Percentiles rank a stretch among this genome's conserved stretches.
Conservation (phyloP, 2,329 filamentous ascomycete species). For the Mollisia scopiformis region DNA sequence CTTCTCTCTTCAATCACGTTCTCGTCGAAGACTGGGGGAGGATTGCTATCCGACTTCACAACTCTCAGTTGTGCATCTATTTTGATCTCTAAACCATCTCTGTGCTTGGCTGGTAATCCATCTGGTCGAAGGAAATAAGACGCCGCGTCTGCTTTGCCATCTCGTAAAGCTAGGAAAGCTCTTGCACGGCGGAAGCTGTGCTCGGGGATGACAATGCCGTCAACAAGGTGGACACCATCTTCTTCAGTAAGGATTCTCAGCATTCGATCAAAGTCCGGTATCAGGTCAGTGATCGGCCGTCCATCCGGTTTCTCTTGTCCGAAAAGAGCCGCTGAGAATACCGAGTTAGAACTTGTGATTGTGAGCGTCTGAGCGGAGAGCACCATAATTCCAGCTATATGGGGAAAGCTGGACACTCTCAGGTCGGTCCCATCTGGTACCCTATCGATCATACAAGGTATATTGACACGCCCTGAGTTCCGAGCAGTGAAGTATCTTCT, state of each 20-base stretch:
- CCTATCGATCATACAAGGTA: constrained; percentile 82
- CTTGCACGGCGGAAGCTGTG: constrained; percentile 92
- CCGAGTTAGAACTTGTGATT: constrained; percentile 91
- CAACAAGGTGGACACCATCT: constrained; percentile 79
- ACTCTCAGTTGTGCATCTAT: constrained; percentile 97
- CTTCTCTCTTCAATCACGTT: constrained; percentile 66
- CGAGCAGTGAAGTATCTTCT: constrained; percentile 84
- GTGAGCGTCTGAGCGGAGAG: constrained; percentile 77
- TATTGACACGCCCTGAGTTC: constrained; percentile 75
- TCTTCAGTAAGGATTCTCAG: constrained; percentile 82
- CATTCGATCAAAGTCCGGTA: constrained; percentile 86
- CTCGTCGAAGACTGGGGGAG: constrained; percentile 59
- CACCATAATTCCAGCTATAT: constrained; percentile 96
- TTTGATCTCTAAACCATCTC: constrained; percentile 88
- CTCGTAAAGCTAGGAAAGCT: constrained; percentile 79
- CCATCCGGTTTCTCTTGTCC: constrained; percentile 85
- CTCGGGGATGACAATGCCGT: constrained; percentile 96
- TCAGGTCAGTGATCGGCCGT: constrained; percentile 74
- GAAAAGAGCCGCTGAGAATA: constrained; percentile 91
- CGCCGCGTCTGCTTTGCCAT: constrained; percentile 78
- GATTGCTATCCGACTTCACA: constrained; percentile 80
- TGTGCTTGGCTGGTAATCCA: constrained; percentile 82
- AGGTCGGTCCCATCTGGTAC: constrained; percentile 71
- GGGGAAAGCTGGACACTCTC: constrained; percentile 89
- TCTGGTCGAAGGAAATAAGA: constrained; percentile 82